These are phyloP conservation scores for Starmera dryadoides DNA, from an alignment of 805 yeast species.

Conservation along the genomic window DNA sequence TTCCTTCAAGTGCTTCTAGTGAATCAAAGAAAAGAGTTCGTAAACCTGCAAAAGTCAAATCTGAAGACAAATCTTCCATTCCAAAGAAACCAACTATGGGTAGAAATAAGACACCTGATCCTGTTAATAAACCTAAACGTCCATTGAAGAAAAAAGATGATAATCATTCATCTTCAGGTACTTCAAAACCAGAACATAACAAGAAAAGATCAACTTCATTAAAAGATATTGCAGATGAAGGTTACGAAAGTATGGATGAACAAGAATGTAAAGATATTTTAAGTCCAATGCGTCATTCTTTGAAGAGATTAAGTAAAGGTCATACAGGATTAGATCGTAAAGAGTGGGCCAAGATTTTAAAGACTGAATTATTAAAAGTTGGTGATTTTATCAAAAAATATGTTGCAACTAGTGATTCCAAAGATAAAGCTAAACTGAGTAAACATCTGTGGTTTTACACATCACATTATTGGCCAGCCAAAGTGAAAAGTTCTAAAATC, in stretches of 20 bases:
- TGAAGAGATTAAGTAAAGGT: conserved; percentile 63
- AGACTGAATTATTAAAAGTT: conserved; percentile 58
- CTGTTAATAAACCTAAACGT: background rate
- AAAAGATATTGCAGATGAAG: conserved; percentile 29
- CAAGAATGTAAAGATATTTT: conserved; percentile 51
- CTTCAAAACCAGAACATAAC: conserved; percentile 5
- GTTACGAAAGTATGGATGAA: conserved; percentile 77
- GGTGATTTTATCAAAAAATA: conserved; percentile 60
- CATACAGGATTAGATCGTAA: conserved; percentile 64
- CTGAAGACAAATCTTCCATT: conserved; percentile 8
- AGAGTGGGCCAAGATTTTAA: conserved; percentile 69
- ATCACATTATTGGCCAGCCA: conserved; percentile 80
- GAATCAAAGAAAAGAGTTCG: conserved; percentile 21
- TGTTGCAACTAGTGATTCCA: conserved; percentile 20
- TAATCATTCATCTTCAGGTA: conserved; percentile 1
- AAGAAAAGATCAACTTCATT: conserved; percentile 6
- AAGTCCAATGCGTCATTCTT: conserved; percentile 61
- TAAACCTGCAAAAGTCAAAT: conserved; percentile 16
- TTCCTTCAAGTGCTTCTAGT: conserved; percentile 13
- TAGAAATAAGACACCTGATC: conserved; percentile 13
- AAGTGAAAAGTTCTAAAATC: conserved; percentile 67
- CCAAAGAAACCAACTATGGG: background rate
- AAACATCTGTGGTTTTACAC: conserved; percentile 84
- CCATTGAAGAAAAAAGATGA: conserved; percentile 4
- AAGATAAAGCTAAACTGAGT: conserved; percentile 32